A percentile compares a stretch with the other conserved stretches of the same genome.
phyloP scores from a whole-genome alignment of 148 eudicot species.

The Nyssa sinensis region DNA sequence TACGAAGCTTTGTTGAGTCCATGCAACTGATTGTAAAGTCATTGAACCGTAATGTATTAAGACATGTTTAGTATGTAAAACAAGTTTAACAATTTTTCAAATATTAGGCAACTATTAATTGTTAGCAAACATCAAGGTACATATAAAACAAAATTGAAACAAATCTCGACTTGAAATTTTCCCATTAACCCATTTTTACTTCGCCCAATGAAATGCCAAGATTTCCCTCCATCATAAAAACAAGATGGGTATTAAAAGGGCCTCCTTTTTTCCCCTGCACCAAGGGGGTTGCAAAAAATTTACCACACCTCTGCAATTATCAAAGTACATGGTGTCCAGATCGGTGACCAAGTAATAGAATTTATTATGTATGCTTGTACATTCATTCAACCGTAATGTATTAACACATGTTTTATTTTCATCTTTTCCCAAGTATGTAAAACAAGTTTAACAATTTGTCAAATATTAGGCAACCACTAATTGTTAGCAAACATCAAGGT shows the following conservation, averaged over 20 bases:
- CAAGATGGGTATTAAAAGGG: not conserved
- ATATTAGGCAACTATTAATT: not conserved
- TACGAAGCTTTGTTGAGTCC: no score
- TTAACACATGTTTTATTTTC: no score
- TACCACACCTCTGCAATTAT: not conserved
- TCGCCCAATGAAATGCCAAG: not conserved
- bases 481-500: no score
- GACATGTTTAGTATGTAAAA: no score
- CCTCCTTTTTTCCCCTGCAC: not conserved
- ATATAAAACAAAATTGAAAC: not conserved
- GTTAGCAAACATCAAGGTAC: no score
- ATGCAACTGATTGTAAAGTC: no score
- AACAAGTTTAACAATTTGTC: no score
- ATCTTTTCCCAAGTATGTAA: no score
- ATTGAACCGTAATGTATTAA: no score
- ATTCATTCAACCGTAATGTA: no score
- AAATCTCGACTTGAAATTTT: not conserved
- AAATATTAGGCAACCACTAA: no score
- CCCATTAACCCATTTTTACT: not conserved
- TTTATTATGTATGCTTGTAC: no score
- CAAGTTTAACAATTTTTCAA: not conserved
- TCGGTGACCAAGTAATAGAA: not conserved
- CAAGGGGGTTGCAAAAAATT: not conserved
- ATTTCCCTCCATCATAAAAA: not conserved
- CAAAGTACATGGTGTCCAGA: not conserved